Percentiles rank a stretch among this genome's conserved stretches.
These are phyloP conservation scores for Leccinum rimulosum DNA, from an alignment of 768 basidiomycete genomes.

Conservation along the genomic window DNA sequence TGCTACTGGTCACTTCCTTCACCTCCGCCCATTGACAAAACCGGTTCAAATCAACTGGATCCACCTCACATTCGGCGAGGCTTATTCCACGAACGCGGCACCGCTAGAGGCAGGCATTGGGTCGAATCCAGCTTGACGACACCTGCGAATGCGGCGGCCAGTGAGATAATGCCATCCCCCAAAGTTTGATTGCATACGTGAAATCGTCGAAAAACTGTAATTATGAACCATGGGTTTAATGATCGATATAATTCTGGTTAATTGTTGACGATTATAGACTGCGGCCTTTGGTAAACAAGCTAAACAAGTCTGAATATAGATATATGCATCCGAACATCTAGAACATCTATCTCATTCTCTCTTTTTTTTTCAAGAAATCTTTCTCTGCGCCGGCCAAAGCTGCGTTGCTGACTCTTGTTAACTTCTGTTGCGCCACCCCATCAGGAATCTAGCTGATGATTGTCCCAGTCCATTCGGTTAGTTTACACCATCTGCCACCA, in stretches of 20 bases:
- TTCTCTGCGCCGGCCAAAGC: neutral
- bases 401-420: neutral
- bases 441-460: no score
- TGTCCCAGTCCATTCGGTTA: no score
- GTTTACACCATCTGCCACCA: no score
- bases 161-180: slow-evolving; percentile 60
- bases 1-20: slow-evolving; percentile 51
- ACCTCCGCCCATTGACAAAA: slow-evolving; percentile 51
- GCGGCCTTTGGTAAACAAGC: no score
- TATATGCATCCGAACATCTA: no score
- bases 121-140: slow-evolving; percentile 41
- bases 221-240: neutral
- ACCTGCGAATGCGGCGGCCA: slow-evolving; percentile 42
- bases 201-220: neutral
- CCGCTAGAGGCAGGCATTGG: slow-evolving; percentile 43
- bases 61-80: slow-evolving; percentile 45
- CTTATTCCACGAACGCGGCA: slow-evolving; percentile 45
- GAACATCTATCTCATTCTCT: no score
- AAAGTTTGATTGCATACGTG: slow-evolving; percentile 33
- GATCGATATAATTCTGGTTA: neutral
- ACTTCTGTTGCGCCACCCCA: neutral
- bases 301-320: no score
- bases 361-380: neutral
- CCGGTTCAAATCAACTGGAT: slow-evolving; percentile 59
- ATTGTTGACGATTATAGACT: neutral